These are phyloP conservation scores for Ceratocystis lukuohia DNA, from an alignment of 2,329 filamentous ascomycete species.

Conservation along the genomic window DNA sequence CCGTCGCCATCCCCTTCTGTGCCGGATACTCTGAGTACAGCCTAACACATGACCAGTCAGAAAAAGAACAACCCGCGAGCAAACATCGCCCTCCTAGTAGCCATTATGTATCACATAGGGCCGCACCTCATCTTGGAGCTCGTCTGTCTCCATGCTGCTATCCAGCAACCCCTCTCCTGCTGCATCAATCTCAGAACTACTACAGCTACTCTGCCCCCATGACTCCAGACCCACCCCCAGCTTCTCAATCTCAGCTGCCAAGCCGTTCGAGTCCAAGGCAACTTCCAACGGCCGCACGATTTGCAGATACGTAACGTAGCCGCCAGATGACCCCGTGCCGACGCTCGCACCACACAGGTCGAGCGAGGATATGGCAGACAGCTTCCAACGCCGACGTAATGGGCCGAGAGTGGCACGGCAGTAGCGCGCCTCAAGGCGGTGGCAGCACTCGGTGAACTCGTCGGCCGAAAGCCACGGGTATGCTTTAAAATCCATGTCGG, in stretches of 20 bases:
- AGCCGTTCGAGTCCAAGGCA: slow-evolving; percentile 32
- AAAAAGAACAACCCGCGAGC: neutral
- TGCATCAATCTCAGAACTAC: slow-evolving; percentile 18
- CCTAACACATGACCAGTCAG: slow-evolving; percentile 20
- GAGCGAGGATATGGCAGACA: slow-evolving; percentile 39
- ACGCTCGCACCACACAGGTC: slow-evolving; percentile 32
- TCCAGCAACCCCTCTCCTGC: slow-evolving; percentile 26
- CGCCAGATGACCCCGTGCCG: slow-evolving; percentile 22
- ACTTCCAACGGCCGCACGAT: slow-evolving; percentile 41
- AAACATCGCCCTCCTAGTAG: neutral
- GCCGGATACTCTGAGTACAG: slow-evolving; percentile 2
- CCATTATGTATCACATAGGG: neutral
- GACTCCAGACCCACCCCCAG: slow-evolving; percentile 31
- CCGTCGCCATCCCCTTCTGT: slow-evolving; percentile 2
- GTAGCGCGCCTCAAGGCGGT: slow-evolving; percentile 46
- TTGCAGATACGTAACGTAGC: slow-evolving; percentile 41
- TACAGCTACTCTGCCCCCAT: slow-evolving; percentile 5
- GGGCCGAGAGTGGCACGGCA: slow-evolving; percentile 44
- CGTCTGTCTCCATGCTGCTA: slow-evolving; percentile 36
- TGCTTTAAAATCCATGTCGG: slow-evolving; percentile 32
- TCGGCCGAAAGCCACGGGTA: slow-evolving; percentile 49
- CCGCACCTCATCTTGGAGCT: slow-evolving; percentile 39
- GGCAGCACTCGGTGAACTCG: slow-evolving; percentile 54
- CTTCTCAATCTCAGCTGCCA: slow-evolving; percentile 34
- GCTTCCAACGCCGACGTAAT: slow-evolving; percentile 40